Base-by-base conservation (phyloP, 2,329 filamentous ascomycete species). In the Neoscytalidium dimidiatum region DNA sequence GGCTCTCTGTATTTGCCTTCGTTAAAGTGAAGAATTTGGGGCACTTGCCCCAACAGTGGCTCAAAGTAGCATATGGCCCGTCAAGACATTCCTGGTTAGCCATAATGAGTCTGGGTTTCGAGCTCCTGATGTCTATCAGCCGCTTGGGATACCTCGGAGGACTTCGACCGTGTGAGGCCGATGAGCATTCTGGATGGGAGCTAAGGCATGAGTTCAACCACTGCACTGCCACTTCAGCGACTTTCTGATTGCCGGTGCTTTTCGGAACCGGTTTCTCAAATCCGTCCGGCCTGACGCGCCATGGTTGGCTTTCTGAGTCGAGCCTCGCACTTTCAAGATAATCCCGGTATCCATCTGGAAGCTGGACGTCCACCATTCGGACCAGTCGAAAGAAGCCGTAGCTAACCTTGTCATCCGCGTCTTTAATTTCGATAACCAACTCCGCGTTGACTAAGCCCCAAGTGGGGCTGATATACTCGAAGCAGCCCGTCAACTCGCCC, bases 51-150 rank as follows among this genome's bases (percentile, higher is more conserved):
- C 19, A 46, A 13, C 43, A 46, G 43, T 46, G n/a, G 43, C 43
- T 46, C 7, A 46, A 8, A n/a, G 43, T n/a, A 23, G 19, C 44
- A 5, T 48, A 48, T 5, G 1, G 2, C 1, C 14, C 38, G n/a
- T 41, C 2, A 1, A 1, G 38, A 1, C 13, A 6, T n/a, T 41
- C 2, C 0, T 41, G 13, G 1, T 13, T 1, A 2, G 11, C 1
- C 14, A 41, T n/a, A 41, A 41, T 41, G 1, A 41, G 38, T 0
- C 38, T 13, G 5, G 38, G 14, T 41, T 0, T 41, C 1, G 0
- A 3, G 2, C 38, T 6, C 14, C 14, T 0, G 13, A n/a, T n/a
- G 4, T 41, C 0, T 1, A 41, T 41, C 3, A 41, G 1, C 38
- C 38, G 38, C n/a, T 41, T 41, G n/a, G 38, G 38, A n/a, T 41